phyloP scores from a whole-genome alignment of 306 rosid species.

The Castanea crenata region DNA sequence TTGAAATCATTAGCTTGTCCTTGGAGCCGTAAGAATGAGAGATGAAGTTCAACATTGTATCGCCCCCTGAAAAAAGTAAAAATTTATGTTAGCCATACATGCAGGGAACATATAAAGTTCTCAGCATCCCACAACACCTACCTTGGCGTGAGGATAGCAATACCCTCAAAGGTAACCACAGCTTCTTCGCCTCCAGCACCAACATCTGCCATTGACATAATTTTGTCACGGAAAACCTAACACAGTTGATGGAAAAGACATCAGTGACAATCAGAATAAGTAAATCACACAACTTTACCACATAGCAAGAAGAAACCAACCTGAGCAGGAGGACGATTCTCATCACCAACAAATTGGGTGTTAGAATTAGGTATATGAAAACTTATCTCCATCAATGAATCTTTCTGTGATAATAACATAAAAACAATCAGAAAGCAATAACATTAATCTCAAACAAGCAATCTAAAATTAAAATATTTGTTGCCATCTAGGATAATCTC shows the following conservation, averaged over 20 bases:
- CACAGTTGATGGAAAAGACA: slow-evolving; percentile 14
- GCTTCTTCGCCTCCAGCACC: slow-evolving; percentile 94
- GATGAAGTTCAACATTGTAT: slow-evolving; percentile 91
- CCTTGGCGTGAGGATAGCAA: slow-evolving; percentile 99
- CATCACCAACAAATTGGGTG: slow-evolving; percentile 97
- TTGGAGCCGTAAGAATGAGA: slow-evolving; percentile 89
- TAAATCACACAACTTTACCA: slow-evolving; percentile 3
- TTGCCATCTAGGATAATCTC: background rate
- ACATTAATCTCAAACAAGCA: slow-evolving; percentile 8
- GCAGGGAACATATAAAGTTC: background rate
- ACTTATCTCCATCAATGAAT: slow-evolving; percentile 96
- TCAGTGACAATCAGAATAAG: slow-evolving; percentile 15
- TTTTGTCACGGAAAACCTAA: slow-evolving; percentile 94
- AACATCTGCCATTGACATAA: slow-evolving; percentile 93
- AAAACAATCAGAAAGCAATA: background rate
- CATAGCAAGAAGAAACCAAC: slow-evolving; percentile 37
- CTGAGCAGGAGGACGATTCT: slow-evolving; percentile 91
- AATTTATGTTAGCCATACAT: slow-evolving; percentile 20
- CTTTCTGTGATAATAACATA: slow-evolving; percentile 65
- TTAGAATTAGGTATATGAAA: slow-evolving; percentile 96
- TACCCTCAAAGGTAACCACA: slow-evolving; percentile 95
- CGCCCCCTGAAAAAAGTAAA: slow-evolving; percentile 71
- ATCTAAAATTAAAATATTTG: background rate
- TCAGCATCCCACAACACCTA: slow-evolving; percentile 27
- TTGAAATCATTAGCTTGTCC: slow-evolving; percentile 99